Evolutionary conservation across 768 basidiomycete genomes (phyloP).

Genomic region (Russula sp.): DNA sequence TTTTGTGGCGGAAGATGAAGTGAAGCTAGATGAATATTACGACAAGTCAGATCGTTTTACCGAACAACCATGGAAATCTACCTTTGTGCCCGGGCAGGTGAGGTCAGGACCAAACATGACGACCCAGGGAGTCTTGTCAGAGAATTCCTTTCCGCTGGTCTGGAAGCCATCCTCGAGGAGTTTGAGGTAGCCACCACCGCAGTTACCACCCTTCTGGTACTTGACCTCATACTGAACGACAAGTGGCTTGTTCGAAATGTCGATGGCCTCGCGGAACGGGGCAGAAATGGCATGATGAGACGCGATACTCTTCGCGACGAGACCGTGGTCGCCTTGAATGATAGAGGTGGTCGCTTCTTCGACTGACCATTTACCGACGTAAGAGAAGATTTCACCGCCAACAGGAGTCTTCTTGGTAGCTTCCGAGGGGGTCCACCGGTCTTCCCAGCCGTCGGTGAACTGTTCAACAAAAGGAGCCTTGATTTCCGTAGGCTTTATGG

Average conservation of each 20-base stretch:
- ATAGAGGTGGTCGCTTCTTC: slow-evolving; percentile 77
- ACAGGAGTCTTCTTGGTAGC: slow-evolving; percentile 98
- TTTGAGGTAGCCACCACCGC: slow-evolving; percentile 98
- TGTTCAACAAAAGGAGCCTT: slow-evolving; percentile 94
- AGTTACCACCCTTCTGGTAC: slow-evolving; percentile 98
- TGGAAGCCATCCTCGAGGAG: slow-evolving; percentile 93
- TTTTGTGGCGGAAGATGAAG: slow-evolving; percentile 99
- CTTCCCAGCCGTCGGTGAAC: slow-evolving; percentile 85
- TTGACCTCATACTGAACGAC: slow-evolving; percentile 99
- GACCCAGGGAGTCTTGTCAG: slow-evolving; percentile 89
- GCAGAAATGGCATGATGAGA: slow-evolving; percentile 99
- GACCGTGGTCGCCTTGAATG: slow-evolving; percentile 81
- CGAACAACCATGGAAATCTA: slow-evolving; percentile 30
- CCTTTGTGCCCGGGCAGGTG: slow-evolving; percentile 90
- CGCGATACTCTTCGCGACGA: slow-evolving; percentile 95
- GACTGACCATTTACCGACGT: slow-evolving; percentile 96
- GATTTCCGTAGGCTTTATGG: slow-evolving; percentile 60
- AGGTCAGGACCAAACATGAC: slow-evolving; percentile 98
- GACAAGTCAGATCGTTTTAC: not conserved
- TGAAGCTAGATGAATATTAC: slow-evolving; percentile 54
- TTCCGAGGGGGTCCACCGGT: slow-evolving; percentile 94
- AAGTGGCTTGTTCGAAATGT: slow-evolving; percentile 78
- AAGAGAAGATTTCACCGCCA: slow-evolving; percentile 93
- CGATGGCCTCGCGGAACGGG: slow-evolving; percentile 69
- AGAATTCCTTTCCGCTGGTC: slow-evolving; percentile 87